Conservation (phyloP, 495 filamentous ascomycete species). For the Lophiotrema nucula region DNA sequence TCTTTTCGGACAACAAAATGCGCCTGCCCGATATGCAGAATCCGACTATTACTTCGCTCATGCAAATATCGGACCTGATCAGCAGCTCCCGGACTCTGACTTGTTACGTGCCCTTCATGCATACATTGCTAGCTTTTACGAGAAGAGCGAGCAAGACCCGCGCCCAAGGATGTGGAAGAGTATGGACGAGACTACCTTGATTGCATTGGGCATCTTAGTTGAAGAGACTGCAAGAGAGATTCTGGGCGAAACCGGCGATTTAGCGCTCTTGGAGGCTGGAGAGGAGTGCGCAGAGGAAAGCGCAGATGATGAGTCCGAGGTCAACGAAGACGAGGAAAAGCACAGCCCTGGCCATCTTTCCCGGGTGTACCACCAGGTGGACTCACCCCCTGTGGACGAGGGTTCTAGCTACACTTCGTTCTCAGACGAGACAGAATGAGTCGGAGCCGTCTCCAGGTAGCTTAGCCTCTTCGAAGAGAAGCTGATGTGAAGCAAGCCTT, state of each 20-base stretch:
- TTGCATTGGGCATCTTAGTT: conserved; percentile 76
- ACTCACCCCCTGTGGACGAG: background rate
- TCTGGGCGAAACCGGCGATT: conserved; percentile 68
- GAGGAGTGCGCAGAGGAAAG: background rate
- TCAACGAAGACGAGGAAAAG: too few relatives aligned
- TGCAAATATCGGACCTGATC: conserved; percentile 51
- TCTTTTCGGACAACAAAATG: conserved; percentile 62
- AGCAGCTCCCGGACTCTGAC: conserved; percentile 65
- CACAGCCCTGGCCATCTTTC: too few relatives aligned
- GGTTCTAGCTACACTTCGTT: background rate
- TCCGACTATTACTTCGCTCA: conserved; percentile 69
- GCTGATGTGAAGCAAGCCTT: too few relatives aligned
- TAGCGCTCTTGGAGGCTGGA: conserved; percentile 59
- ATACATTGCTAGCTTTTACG: conserved; percentile 74
- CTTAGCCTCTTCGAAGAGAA: too few relatives aligned
- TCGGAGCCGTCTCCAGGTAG: too few relatives aligned
- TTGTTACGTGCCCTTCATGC: conserved; percentile 73
- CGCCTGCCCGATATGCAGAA: conserved; percentile 64
- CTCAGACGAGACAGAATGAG: background rate
- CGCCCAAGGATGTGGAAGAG: conserved; percentile 54
- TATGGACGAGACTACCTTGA: conserved; percentile 81
- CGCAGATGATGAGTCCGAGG: background rate
- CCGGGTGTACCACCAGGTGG: too few relatives aligned
- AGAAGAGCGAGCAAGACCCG: background rate
- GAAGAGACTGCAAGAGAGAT: conserved; percentile 68